phyloP scores from a whole-genome alignment of 495 filamentous ascomycete genomes.

The Aspergillus incahuasiensis region DNA sequence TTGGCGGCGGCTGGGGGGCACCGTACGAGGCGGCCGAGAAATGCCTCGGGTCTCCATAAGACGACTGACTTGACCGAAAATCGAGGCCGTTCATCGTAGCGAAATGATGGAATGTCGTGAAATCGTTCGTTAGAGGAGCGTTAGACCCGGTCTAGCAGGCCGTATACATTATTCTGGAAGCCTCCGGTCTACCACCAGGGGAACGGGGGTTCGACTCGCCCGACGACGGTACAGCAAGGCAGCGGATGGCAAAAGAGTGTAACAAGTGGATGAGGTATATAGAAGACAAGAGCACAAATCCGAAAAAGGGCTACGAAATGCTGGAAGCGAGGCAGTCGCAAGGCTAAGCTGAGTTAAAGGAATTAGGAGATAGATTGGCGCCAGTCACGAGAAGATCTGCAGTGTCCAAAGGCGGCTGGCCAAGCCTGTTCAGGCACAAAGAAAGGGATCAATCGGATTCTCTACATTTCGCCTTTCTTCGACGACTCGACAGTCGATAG shows the following conservation, averaged over 20 bases:
- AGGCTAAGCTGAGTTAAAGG: not conserved
- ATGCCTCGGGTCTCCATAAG: slow-evolving; percentile 47
- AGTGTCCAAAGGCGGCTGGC: slow-evolving; percentile 3
- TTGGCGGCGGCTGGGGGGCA: slow-evolving; percentile 32
- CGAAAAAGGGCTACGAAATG: not conserved
- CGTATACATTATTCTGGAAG: slow-evolving; percentile 16
- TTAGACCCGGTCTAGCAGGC: slow-evolving; percentile 17
- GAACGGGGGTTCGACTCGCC: not conserved
- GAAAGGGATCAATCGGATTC: slow-evolving; percentile 1
- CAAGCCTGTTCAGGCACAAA: not conserved
- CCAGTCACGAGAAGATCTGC: slow-evolving; percentile 12
- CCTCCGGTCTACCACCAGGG: slow-evolving; percentile 10
- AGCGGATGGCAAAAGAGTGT: not conserved
- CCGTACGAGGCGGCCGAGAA: slow-evolving; percentile 35
- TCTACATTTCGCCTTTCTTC: not conserved
- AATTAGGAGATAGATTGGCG: slow-evolving; percentile 1
- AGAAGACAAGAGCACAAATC: not conserved
- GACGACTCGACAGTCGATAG: too few species aligned
- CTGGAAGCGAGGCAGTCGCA: not conserved
- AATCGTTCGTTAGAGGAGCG: slow-evolving; percentile 3
- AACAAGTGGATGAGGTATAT: not conserved
- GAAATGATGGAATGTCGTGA: not conserved
- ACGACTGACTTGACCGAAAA: slow-evolving; percentile 42
- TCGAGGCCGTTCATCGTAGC: slow-evolving; percentile 41
- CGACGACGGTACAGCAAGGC: not conserved